phyloP scores from a whole-genome alignment of 345 rosid species.

The Gossypium mustelinum region DNA sequence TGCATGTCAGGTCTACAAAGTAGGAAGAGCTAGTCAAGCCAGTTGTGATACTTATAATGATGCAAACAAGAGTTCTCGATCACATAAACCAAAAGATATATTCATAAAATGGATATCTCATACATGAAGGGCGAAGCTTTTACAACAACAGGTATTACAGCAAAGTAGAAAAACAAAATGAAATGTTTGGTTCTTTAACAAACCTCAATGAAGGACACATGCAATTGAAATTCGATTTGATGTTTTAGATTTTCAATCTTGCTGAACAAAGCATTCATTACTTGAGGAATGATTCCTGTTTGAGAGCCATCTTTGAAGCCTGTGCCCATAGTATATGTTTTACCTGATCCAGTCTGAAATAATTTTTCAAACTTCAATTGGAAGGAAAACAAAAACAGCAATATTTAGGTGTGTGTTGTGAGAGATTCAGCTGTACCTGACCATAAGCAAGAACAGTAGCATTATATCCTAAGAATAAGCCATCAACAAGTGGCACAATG shows the following conservation, averaged over 20 bases:
- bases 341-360: slow-evolving; percentile 95
- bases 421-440: slow-evolving; percentile 51
- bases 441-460: slow-evolving; percentile 99
- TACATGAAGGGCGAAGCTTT: background rate
- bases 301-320: slow-evolving; percentile 77
- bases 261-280: slow-evolving; percentile 77
- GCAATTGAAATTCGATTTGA: slow-evolving; percentile 80
- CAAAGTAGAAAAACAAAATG: slow-evolving; percentile 9
- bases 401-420: slow-evolving; percentile 1
- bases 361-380: slow-evolving; percentile 13
- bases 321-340: slow-evolving; percentile 99
- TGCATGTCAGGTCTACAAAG: slow-evolving; percentile 4
- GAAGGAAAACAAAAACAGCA: slow-evolving; percentile 8
- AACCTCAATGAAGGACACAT: slow-evolving; percentile 97
- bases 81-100: background rate
- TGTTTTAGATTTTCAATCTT: slow-evolving; percentile 78
- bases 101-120: slow-evolving; percentile 1
- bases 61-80: background rate
- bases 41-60: background rate
- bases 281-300: slow-evolving; percentile 80
- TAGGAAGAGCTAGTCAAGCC: background rate
- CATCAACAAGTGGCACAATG: slow-evolving; percentile 76
- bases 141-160: background rate
- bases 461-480: slow-evolving; percentile 96
- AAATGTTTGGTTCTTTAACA: slow-evolving; percentile 19